Evolutionary conservation across 305 asterid genomes (phyloP).

Genomic region (Salvia sclarea): DNA sequence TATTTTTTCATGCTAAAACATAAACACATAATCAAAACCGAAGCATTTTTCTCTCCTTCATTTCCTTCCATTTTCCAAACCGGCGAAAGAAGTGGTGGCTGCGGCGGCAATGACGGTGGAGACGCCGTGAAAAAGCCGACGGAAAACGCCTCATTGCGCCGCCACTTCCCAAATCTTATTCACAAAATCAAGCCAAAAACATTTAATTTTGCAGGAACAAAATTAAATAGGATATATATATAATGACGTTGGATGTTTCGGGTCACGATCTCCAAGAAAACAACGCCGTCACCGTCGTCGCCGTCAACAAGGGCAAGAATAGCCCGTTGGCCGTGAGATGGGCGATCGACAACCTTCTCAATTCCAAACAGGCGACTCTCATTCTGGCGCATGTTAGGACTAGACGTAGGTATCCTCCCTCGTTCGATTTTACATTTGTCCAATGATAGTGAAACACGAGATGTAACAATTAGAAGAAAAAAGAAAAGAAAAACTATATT

Average conservation of each 20-base stretch:
- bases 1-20: not conserved
- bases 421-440: too few species aligned
- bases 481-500: too few species aligned
- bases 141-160: constrained; percentile 38
- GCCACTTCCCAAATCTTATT: constrained; percentile 32
- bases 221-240: not conserved
- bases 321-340: constrained; percentile 58
- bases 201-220: not conserved
- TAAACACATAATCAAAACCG: not conserved
- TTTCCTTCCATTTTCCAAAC: constrained; percentile 2
- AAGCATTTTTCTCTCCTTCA: not conserved
- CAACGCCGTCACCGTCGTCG: constrained; percentile 48
- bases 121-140: constrained; percentile 10
- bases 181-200: not conserved
- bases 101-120: constrained; percentile 38
- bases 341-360: constrained; percentile 62
- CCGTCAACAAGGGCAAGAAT: constrained; percentile 60
- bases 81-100: constrained; percentile 34
- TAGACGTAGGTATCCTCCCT: constrained; percentile 52
- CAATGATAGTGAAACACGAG: not conserved
- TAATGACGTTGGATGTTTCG: not conserved
- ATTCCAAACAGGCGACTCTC: constrained; percentile 31
- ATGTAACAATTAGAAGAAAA: too few species aligned
- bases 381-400: constrained; percentile 57
- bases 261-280: constrained; percentile 24